Percentiles rank a stretch among this genome's conserved stretches.
Conservation (phyloP, 179 eudicot species). For the Amaranthus tricolor region DNA sequence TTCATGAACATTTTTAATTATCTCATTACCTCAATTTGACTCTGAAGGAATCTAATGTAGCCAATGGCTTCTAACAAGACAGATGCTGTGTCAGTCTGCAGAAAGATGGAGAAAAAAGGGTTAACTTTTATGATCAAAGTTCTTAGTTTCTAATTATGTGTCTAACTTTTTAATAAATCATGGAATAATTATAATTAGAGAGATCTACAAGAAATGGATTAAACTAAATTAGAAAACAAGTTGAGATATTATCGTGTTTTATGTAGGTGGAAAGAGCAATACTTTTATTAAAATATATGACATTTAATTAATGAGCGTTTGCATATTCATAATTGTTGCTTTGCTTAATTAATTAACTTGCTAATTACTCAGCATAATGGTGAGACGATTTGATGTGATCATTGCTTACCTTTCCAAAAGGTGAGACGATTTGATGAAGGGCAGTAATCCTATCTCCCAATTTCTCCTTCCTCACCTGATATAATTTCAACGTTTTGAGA, state of each 20-base stretch:
- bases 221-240: not conserved
- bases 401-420: constrained; percentile 83
- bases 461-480: constrained; percentile 92
- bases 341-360: constrained; percentile 14
- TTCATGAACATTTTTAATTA: not conserved
- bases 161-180: not conserved
- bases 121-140: constrained; percentile 14
- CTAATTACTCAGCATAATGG: constrained; percentile 12
- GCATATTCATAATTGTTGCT: constrained; percentile 5
- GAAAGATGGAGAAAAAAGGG: constrained; percentile 15
- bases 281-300: constrained; percentile 1
- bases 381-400: not conserved
- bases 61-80: constrained; percentile 53
- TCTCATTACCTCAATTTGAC: constrained; percentile 45
- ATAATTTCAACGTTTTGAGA: constrained; percentile 6
- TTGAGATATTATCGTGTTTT: not conserved
- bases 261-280: constrained; percentile 16
- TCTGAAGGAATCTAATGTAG: constrained; percentile 51
- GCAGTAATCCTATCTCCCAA: constrained; percentile 85
- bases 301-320: not conserved
- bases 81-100: constrained; percentile 58
- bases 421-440: constrained; percentile 93
- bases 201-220: not conserved
- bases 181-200: constrained; percentile 11
- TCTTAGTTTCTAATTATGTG: not conserved